Evolutionary conservation across 1,284 basidiomycete genomes (phyloP).

Genomic region (Takashimella koratensis): DNA sequence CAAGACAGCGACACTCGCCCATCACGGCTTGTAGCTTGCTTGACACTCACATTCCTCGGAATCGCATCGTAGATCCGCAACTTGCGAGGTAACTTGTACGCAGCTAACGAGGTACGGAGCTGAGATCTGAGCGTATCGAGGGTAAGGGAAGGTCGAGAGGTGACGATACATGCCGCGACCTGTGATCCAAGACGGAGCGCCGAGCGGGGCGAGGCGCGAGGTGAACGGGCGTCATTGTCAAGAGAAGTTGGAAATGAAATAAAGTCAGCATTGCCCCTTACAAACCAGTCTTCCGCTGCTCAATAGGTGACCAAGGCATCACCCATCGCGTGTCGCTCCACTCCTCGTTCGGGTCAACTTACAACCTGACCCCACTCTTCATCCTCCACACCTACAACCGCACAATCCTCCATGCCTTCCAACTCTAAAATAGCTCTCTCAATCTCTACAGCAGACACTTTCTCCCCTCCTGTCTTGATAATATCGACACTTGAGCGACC

Average conservation of each 20-base stretch:
- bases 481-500: conserved; percentile 38
- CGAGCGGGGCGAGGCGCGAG: too few species aligned
- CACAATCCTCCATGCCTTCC: conserved; percentile 37
- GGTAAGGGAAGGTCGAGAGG: conserved; percentile 12
- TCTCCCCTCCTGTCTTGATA: conserved; percentile 45
- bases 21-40: not conserved
- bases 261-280: too few species aligned
- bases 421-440: conserved; percentile 41
- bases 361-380: conserved; percentile 46
- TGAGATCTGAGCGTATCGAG: conserved; percentile 23
- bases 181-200: too few species aligned
- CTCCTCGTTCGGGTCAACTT: conserved; percentile 12
- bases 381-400: conserved; percentile 42
- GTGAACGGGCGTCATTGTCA: too few species aligned
- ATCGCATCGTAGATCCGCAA: conserved; percentile 35
- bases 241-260: too few species aligned
- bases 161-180: conserved; percentile 29
- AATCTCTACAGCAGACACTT: conserved; percentile 44
- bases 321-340: too few species aligned
- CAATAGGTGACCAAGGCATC: too few species aligned
- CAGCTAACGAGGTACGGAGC: conserved; percentile 29
- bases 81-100: conserved; percentile 41
- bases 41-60: conserved; percentile 32
- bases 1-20: too few species aligned
- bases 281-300: too few species aligned